A percentile compares a stretch with the other conserved stretches of the same genome.
Conservation (phyloP, 1,284 basidiomycete species). For the Pseudozyma sp. region DNA sequence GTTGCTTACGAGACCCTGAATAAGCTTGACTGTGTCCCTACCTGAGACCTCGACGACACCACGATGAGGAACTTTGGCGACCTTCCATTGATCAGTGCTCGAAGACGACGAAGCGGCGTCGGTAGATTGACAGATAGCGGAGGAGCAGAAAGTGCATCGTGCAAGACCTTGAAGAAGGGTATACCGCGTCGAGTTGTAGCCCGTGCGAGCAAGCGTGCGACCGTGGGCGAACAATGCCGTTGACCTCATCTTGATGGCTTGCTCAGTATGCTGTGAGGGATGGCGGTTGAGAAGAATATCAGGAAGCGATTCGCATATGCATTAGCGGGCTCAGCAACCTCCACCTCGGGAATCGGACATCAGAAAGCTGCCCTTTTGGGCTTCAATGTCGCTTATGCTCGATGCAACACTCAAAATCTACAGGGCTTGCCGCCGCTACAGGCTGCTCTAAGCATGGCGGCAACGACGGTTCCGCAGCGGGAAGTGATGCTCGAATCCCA, state of each 20-base stretch:
- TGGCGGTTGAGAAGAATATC: neutral
- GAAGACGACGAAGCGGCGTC: neutral
- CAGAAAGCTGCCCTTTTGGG: neutral
- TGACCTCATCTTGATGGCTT: slow-evolving; percentile 4
- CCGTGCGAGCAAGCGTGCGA: neutral
- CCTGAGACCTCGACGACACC: slow-evolving; percentile 80
- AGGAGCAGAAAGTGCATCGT: slow-evolving; percentile 17
- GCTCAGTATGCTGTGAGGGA: neutral
- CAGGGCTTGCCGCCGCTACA: too few species aligned
- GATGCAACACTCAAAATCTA: neutral
- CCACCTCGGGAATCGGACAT: neutral
- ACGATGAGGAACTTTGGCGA: slow-evolving; percentile 39
- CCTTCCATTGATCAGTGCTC: slow-evolving; percentile 12
- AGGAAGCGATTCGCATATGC: neutral
- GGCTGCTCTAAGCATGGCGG: too few species aligned
- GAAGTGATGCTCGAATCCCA: too few species aligned
- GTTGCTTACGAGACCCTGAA: slow-evolving; percentile 85
- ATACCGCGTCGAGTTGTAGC: neutral
- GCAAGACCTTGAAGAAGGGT: neutral
- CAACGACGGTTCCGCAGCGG: too few species aligned
- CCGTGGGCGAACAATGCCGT: neutral
- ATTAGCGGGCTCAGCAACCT: slow-evolving; percentile 1
- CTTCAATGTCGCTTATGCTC: neutral
- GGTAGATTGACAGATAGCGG: neutral
- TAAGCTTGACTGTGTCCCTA: slow-evolving; percentile 83